phyloP scores from a whole-genome alignment of 352 stramenopile genomes.

The Phytophthora foliorum region DNA sequence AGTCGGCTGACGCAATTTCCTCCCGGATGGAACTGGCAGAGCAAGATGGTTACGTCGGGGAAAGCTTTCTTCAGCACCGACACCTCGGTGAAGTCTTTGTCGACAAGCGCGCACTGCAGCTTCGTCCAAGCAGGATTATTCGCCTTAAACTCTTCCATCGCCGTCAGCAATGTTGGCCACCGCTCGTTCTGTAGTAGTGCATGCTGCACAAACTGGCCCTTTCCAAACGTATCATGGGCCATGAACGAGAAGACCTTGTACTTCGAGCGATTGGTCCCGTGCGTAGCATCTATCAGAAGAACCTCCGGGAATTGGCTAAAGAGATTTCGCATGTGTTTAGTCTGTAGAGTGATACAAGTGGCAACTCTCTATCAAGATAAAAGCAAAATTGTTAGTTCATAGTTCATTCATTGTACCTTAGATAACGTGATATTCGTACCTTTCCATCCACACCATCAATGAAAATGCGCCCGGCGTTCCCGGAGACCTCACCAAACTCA shows the following conservation, averaged over 20 bases:
- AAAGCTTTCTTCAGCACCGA: no score
- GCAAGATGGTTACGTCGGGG: background rate
- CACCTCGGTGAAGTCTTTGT: no score
- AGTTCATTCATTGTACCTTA: background rate
- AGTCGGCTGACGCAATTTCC: conserved; percentile 7
- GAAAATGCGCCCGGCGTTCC: no score
- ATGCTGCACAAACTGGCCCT: no score
- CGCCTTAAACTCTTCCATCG: conserved; percentile 23
- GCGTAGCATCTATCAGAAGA: conserved; percentile 32
- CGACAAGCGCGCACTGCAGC: no score
- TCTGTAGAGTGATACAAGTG: conserved; percentile 34
- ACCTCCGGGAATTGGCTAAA: conserved; percentile 26
- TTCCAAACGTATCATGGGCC: no score
- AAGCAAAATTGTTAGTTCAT: background rate
- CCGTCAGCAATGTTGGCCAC: conserved; percentile 7
- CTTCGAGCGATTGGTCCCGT: conserved; percentile 26
- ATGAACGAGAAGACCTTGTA: no score
- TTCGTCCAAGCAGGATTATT: conserved; percentile 23
- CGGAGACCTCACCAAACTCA: no score
- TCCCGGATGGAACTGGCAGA: conserved; percentile 22
- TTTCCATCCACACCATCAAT: no score
- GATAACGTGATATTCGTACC: conserved; percentile 18
- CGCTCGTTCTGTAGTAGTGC: conserved; percentile 36
- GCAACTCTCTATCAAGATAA: no score
- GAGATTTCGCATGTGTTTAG: conserved; percentile 17